Conservation (phyloP, 345 rosid species). For the Lepidium sativum region DNA sequence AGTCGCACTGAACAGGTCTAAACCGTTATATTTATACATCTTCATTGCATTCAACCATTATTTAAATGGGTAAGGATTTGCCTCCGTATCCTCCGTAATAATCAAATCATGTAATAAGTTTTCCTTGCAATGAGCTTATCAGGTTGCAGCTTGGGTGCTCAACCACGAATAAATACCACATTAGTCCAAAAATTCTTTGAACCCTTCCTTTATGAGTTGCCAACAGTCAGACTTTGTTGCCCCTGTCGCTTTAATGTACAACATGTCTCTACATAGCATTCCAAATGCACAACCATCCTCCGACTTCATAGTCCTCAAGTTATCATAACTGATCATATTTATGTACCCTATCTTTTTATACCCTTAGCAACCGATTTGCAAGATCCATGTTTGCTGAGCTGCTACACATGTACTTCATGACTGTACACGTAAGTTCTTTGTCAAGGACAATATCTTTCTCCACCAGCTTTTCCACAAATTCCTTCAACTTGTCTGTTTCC, state of each 20-base stretch:
- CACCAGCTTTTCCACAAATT: constrained; percentile 42
- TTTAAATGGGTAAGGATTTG: not conserved
- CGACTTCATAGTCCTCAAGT: not conserved
- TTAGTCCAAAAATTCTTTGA: not conserved
- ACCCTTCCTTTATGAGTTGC: not conserved
- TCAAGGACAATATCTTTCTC: constrained; percentile 43
- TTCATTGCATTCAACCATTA: not conserved
- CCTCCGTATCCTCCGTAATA: not conserved
- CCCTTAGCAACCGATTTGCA: constrained; percentile 33
- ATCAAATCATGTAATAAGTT: not conserved
- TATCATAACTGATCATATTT: not conserved
- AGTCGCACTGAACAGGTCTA: not conserved
- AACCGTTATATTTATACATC: not conserved
- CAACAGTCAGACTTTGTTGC: not conserved
- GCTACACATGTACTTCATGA: constrained; percentile 45
- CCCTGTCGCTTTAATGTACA: not conserved
- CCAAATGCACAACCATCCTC: not conserved
- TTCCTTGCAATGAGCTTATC: not conserved
- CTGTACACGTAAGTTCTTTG: constrained; percentile 35
- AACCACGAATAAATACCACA: not conserved
- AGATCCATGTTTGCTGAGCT: constrained; percentile 29
- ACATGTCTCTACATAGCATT: constrained; percentile 9
- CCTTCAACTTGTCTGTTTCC: constrained; percentile 39
- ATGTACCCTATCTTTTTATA: constrained; percentile 22
- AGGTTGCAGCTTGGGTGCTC: not conserved